Evolutionary conservation across 176 grass and related monocot species (phyloP), one percentile per base, ranked within the genome.

Genomic region (Panicum miliaceum): DNA sequence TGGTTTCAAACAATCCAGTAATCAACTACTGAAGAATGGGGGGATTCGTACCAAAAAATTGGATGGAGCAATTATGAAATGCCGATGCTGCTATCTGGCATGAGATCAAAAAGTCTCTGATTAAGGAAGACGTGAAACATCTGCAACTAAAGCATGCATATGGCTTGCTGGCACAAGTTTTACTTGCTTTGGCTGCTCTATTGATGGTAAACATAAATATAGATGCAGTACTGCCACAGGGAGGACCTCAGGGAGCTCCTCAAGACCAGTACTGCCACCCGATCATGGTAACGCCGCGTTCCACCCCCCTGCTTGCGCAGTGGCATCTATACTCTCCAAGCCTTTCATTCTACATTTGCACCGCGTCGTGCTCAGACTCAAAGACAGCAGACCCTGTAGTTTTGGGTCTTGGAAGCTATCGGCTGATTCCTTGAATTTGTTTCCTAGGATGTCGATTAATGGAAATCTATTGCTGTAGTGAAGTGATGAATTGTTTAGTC

Each of bases 181-280:
- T 42, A 38, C 12, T 43, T 69, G 68, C 14, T 67, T 67, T 54
- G 16, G 25, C 27, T 61, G 58, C 10, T 61, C 23, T 63, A 15
- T 63, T 20, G 36, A 40, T 12, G 12, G 29, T 18, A 35, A 35
- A 35, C 29, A 15, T 1, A 12, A 7, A 64, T 36, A 64, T 26
- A 35, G 1, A 15, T 64, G 62, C 14, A 8, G 5, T 64, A n/a
- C n/a, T n/a, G n/a, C n/a, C n/a, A n/a, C n/a, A n/a, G 86, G 91
- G 91, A 94, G 84, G 96, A 98, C 63, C 95, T 98, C 77, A 98
- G 78, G 82, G 88, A 87, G 54, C 70, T 95, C 52, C 91, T 98
- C 63, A 90, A 89, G 77, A 81, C 81, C 56, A 95, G 0, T 90
- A 83, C 83, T 92, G 83, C 81, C 89, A 98, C 74, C 96, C 96